Base-by-base conservation (phyloP, 2,329 filamentous ascomycete genomes). In the Hypomyces rosellus region DNA sequence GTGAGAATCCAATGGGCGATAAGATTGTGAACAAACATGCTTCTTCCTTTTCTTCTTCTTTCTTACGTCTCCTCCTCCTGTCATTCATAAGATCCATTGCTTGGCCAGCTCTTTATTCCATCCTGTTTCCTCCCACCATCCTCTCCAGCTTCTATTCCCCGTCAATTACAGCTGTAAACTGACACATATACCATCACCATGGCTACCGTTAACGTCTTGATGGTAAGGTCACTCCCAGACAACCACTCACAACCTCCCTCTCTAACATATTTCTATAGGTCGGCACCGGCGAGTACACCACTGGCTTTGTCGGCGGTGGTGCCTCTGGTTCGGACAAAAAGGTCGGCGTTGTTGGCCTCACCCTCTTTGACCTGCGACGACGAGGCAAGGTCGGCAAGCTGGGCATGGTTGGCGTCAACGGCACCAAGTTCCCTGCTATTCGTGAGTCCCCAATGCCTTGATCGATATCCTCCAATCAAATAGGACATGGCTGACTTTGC, bases 281-380 rank as follows among this genome's bases (percentile, higher is more conserved):
- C 52, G 91, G 91, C 57, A 96, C 91, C 11, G 92, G 91, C 63
- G 91, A 96, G 78, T 96, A 96, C 77, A 96, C 92, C 61, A 96
- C 92, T 40, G 91, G 91, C 51, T 96, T 93, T 61, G 90, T 96
- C 51, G 89, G 88, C 51, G 85, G 84, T 54, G 86, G 85, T 53
- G 86, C 84, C 46, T 95, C 89, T 4, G 85, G 81, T 11, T 95
- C 89, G 45, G 92, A 96, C 77, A 96, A 96, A 75, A 96, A 96
- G 70, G 87, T 96, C 45, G 91, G 92, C 52, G 92, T 96, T 9
- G 91, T 96, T 15, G 91, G 88, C 38, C 74, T 96, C 66, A 92
- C 88, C 20, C 76, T 96, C 58, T 95, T 96, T 68, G 91, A 96
- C 67, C 77, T 96, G 57, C 84, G 91, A 53, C 80, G 90, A 55